Evolutionary conservation across 176 grass and related monocot genomes (phyloP), one percentile per base, ranked within the genome.

Genomic region (Puccinellia tenuiflora): DNA sequence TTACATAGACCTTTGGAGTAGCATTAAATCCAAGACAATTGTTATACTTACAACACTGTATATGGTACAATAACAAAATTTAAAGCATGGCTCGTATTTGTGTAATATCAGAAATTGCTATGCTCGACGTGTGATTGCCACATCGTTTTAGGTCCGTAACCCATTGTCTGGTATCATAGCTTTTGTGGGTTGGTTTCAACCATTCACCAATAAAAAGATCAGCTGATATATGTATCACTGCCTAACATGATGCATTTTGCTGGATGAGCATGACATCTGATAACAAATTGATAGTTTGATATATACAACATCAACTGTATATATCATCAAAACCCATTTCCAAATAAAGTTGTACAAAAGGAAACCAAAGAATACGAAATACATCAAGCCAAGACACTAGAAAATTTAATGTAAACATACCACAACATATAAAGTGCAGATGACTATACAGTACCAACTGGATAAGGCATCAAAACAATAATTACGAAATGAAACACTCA

Each of bases 361-460:
- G 13, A 62, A 62, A 62, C 59, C 28, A 29, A 62, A 34, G 50
- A 9, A 43, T 59, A 15, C 10, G 46, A 37, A 87, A 22, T 52
- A 38, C 9, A 59, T 52, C 34, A 63, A 78, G 24, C 10, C 40
- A 83, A 73, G 35, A 43, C 17, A 25, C 28, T 28, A 62, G 4
- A 82, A 79, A 92, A 85, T 21, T 54, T 33, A 81, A 17, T 16
- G 31, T 63, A 79, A 79, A 63, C 25, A 73, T 71, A 25, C 42
- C 40, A 48, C 29, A 29, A 16, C 43, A 73, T 48, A 17, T 73
- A 73, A 73, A 46, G 25, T 73, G 69, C 68, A 30, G 15, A 50
- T 50, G 17, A 73, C 25, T 73, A 47, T 73, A 48, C 71, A 31
- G 46, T 51, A 74, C 17, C 71, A 74, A 73, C 45, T 33, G 45